phyloP scores from a whole-genome alignment of 2,329 filamentous ascomycete genomes.

The Tolypocladium amazonense region DNA sequence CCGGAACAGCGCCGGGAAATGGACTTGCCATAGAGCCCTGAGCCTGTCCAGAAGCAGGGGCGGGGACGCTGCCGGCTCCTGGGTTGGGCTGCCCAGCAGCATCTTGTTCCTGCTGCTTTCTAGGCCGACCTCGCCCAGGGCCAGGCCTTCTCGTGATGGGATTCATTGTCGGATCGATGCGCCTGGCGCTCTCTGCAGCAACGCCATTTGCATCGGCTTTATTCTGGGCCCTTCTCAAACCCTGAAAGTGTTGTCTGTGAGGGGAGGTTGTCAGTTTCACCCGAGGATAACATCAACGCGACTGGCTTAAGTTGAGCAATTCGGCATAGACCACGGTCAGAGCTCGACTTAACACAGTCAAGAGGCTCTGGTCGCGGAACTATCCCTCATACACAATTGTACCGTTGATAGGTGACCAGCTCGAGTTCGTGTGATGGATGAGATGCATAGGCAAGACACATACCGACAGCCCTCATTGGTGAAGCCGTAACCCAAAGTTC shows the following conservation, averaged over 20 bases:
- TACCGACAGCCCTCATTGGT: constrained; percentile 56
- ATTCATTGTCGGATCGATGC: constrained; percentile 40
- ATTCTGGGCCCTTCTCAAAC: constrained; percentile 43
- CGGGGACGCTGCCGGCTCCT: constrained; percentile 1
- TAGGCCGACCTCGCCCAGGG: constrained; percentile 43
- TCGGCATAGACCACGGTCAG: neutral
- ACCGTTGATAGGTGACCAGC: neutral
- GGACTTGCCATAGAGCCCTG: neutral
- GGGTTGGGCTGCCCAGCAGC: constrained; percentile 4
- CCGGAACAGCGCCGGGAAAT: neutral
- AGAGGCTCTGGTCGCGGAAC: neutral
- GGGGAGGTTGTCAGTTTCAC: neutral
- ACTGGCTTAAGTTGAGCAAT: neutral
- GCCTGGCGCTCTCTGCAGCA: constrained; percentile 22
- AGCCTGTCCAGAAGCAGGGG: neutral
- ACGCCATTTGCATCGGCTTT: constrained; percentile 34
- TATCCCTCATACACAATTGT: neutral
- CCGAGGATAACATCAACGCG: neutral
- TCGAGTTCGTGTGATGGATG: neutral
- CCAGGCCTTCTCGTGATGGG: constrained; percentile 51
- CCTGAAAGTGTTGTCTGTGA: constrained; percentile 50
- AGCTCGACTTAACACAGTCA: neutral
- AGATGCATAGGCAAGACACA: constrained; percentile 18
- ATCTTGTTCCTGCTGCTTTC: constrained; percentile 27
- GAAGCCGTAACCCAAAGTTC: constrained; percentile 48